phyloP scores from a whole-genome alignment of 257 asterid species.

The Ocimum tenuiflorum region DNA sequence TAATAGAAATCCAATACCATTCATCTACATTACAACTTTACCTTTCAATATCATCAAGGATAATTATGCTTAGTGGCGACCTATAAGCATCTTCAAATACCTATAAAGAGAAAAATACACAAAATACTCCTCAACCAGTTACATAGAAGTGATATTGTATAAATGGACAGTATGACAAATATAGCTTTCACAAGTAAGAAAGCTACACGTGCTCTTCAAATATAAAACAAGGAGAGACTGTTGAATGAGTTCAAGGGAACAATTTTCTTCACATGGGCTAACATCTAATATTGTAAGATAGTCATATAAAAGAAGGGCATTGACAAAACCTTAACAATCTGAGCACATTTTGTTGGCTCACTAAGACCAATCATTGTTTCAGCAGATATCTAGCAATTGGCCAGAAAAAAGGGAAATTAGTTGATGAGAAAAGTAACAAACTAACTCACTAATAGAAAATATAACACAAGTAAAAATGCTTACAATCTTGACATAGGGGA shows the following conservation, averaged over 20 bases:
- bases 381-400: conserved; percentile 72
- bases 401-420: conserved; percentile 10
- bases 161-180: not conserved
- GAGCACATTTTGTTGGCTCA: conserved; percentile 91
- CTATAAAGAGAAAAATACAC: conserved; percentile 37
- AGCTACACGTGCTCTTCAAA: conserved; percentile 15
- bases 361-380: conserved; percentile 96
- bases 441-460: not conserved
- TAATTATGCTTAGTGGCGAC: conserved; percentile 82
- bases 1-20: conserved; percentile 1
- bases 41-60: conserved; percentile 98
- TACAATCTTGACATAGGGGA: conserved; percentile 94
- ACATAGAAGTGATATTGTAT: not conserved
- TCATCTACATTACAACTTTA: conserved; percentile 28
- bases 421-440: conserved; percentile 14
- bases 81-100: conserved; percentile 96
- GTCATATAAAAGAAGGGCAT: conserved; percentile 8
- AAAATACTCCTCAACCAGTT: conserved; percentile 17
- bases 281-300: not conserved
- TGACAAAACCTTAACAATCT: conserved; percentile 68
- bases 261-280: conserved; percentile 9
- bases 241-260: conserved; percentile 1
- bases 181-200: not conserved
- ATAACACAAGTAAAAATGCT: conserved; percentile 28
- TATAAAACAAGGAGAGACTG: not conserved